These are phyloP conservation scores for Aphanomyces invadans DNA, from an alignment of 352 stramenopile genomes.

Conservation along the genomic window DNA sequence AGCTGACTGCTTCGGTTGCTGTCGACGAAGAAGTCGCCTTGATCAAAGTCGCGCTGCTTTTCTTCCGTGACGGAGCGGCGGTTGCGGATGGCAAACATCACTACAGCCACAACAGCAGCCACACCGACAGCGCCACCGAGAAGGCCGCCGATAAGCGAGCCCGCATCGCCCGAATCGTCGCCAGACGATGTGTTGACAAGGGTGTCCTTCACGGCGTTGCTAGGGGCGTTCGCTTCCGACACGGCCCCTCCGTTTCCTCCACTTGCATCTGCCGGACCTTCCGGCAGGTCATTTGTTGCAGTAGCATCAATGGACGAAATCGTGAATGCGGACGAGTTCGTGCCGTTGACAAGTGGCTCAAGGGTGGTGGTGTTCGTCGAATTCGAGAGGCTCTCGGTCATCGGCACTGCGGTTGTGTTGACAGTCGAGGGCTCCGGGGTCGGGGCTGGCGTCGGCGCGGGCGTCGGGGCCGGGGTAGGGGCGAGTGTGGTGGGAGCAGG, in stretches of 20 bases:
- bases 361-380: too few relatives aligned
- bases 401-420: too few relatives aligned
- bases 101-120: conserved; percentile 12
- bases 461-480: not conserved
- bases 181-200: not conserved
- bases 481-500: not conserved
- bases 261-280: too few relatives aligned
- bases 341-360: too few relatives aligned
- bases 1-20: conserved; percentile 5
- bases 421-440: not conserved
- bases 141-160: not conserved
- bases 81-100: conserved; percentile 17
- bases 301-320: too few relatives aligned
- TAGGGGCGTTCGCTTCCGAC: too few relatives aligned
- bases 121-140: not conserved
- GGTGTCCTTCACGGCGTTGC: not conserved
- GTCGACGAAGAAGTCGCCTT: conserved; percentile 20
- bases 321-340: too few relatives aligned
- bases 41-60: not conserved
- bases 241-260: too few relatives aligned
- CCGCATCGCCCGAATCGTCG: not conserved
- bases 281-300: too few relatives aligned
- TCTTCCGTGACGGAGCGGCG: conserved; percentile 13
- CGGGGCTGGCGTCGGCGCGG: not conserved
- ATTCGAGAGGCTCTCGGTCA: too few relatives aligned